Evolutionary conservation across 2,329 filamentous ascomycete species (phyloP), one percentile per base, ranked within the genome.

Genomic region (Alternaria hordeiaustralica): DNA sequence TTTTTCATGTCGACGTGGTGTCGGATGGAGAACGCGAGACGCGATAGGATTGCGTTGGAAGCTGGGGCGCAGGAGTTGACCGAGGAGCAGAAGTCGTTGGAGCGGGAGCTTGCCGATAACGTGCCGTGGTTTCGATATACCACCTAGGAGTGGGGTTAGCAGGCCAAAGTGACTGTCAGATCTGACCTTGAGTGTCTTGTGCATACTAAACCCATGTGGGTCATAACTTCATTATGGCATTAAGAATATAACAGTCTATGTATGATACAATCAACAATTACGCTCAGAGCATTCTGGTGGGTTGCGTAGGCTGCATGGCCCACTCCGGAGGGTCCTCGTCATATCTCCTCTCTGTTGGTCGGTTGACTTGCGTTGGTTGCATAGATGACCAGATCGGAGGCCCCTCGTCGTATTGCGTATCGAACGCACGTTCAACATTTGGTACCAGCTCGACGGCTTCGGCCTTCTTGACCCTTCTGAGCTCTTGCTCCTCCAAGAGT

Each of bases 1-100:
- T 74, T 83, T 47, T 79, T 85, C 70, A 89, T 90, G 87, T 87
- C 85, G 20, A 74, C 83, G 26, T 89, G 88, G 78, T 84, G 87
- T 25, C 82, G 85, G 44, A 76, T 81, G 45, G 87, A 89, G 81
- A 89, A 89, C 65, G 77, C 79, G 5, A 82, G 86, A 53, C 82
- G 88, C 13, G 86, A 89, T 21, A 75, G 76, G 46, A 71, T 82
- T 58, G 64, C 69, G 4, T 79, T 83, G 72, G 51, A 55, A 18
- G 77, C 80, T 11, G 82, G 67, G 10, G 53, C 60, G 3, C 78
- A 81, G 55, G 81, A 85, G 61, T 86, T 87, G 76, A 87, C 85
- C 3, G 76, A 82, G 45, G 85, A 86, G 66, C 86, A 89, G 81
- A 86, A 83, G 79, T 54, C 78, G 21, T 51, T 80, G 12, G 86